Base-by-base conservation (phyloP, 225 moss, liverwort and hornwort species). In the Sphagnum tenellum region DNA sequence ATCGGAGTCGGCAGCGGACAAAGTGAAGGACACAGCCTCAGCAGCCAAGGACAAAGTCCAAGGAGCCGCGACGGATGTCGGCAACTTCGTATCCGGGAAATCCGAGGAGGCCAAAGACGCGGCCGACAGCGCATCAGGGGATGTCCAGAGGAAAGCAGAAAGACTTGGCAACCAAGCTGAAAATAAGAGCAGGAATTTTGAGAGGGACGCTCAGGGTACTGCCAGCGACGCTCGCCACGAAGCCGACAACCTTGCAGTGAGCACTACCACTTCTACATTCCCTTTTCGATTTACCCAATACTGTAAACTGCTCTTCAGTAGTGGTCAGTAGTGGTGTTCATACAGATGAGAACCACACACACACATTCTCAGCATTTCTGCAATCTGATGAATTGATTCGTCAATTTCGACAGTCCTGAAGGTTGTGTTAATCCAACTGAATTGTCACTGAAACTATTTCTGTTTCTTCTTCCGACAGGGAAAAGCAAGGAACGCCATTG, bases 1-100 rank as follows among this genome's bases (percentile, higher is more conserved):
- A 0, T 44, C 68, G 1, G 76, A 68, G 14, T 70, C 62, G 47
- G 76, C 76, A 3, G 76, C 76, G 3, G 61, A 72, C 0, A 81
- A 81, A 69, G 77, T 74, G 63, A 66, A 81, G 74, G 75, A 78
- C 2, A 67, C 71, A 0, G 74, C 79, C 0, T 66, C 9, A 14
- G 61, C 61, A 2, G 79, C 72, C 1, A 69, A 72, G 67, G 69
- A 11, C 0, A 74, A 78, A 64, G 70, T 77, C 9, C 4, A 77
- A 65, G 73, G 69, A 2, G 8, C 8, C 0, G 78, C 74, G 0
- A 72, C 71, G 12, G 60, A 0, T 4, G 71, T 71, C 0, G 73
- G 8, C 2, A 52, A 65, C 2, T 71, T 70, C 65, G 13, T 74
- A 45, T 48, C 67, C n/a, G 71, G 68, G 14, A 57, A 65, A 64